These are phyloP conservation scores for Skeletonema marinoi DNA, from an alignment of 108 stramenopile species.

Conservation along the genomic window DNA sequence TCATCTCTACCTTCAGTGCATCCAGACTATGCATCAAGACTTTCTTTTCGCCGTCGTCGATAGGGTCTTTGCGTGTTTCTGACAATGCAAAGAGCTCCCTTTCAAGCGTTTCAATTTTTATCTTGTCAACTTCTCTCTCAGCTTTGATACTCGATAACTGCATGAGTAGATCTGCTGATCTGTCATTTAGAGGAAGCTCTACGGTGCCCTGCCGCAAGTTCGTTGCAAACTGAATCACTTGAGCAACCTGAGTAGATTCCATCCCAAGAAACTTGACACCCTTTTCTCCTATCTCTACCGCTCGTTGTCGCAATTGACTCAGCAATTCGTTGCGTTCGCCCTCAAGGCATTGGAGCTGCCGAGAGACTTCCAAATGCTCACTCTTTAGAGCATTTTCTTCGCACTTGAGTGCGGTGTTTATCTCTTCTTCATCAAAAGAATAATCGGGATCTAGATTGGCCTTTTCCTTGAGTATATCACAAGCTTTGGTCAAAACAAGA, in stretches of 20 bases:
- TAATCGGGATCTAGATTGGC: constrained; percentile 59
- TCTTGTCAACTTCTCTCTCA: constrained; percentile 41
- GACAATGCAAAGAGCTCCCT: constrained; percentile 39
- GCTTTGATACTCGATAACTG: constrained; percentile 51
- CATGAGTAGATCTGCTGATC: constrained; percentile 37
- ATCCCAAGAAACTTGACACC: constrained; percentile 56
- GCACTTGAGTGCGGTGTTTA: constrained; percentile 27
- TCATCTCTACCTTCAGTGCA: constrained; percentile 4
- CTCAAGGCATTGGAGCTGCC: constrained; percentile 70
- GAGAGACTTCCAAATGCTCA: constrained; percentile 57
- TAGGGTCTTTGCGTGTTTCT: constrained; percentile 1
- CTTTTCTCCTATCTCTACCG: constrained; percentile 60
- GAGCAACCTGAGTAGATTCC: constrained; percentile 36
- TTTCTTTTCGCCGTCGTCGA: neutral
- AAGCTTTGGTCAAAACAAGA: constrained; percentile 61
- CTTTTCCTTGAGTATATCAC: constrained; percentile 70
- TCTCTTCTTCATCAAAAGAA: constrained; percentile 56
- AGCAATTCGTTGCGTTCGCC: constrained; percentile 61
- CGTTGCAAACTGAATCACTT: constrained; percentile 60
- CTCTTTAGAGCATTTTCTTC: constrained; percentile 32
- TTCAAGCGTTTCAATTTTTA: constrained; percentile 56
- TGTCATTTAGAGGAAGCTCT: constrained; percentile 60
- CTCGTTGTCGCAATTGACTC: constrained; percentile 60
- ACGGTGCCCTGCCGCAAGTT: constrained; percentile 51
- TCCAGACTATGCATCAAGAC: neutral